phyloP scores from a whole-genome alignment of 2,329 filamentous ascomycete species.

The Venturia effusa region DNA sequence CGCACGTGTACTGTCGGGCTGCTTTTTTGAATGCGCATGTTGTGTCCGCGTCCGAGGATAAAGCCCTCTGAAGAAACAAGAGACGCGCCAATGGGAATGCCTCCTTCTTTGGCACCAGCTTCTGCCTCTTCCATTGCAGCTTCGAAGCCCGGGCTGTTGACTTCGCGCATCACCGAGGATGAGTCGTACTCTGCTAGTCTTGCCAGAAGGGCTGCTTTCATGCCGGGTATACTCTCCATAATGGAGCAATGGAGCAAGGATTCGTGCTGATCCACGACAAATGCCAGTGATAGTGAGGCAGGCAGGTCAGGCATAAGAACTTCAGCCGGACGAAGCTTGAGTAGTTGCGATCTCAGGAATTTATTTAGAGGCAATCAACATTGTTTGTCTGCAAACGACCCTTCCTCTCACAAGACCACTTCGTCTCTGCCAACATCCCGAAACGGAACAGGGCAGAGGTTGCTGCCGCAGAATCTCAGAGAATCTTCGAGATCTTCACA shows the following conservation, averaged over 20 bases:
- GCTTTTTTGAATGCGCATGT: slow-evolving; percentile 63
- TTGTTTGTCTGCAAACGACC: too few relatives aligned
- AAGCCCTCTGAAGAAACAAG: slow-evolving; percentile 59
- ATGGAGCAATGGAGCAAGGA: neutral
- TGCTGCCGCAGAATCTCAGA: neutral
- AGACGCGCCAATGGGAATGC: slow-evolving; percentile 38
- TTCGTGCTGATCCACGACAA: too few relatives aligned
- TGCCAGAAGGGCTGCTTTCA: neutral
- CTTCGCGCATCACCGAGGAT: neutral
- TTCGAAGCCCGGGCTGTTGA: slow-evolving; percentile 35
- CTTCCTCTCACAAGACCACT: too few relatives aligned
- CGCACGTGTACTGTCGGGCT: slow-evolving; percentile 61
- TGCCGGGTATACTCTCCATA: neutral
- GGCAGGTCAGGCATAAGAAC: too few relatives aligned
- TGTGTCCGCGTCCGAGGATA: slow-evolving; percentile 62
- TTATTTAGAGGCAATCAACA: too few relatives aligned
- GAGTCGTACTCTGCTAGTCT: neutral
- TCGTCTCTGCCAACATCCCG: neutral
- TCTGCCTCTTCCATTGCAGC: slow-evolving; percentile 48
- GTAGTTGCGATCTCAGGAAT: too few relatives aligned
- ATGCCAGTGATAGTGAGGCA: too few relatives aligned
- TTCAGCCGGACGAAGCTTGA: too few relatives aligned
- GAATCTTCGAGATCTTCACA: neutral
- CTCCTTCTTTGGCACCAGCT: slow-evolving; percentile 44
- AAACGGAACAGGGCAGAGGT: neutral